Evolutionary conservation across 495 filamentous ascomycete genomes (phyloP), one percentile per base, ranked within the genome.

Genomic region (Penicillium maclennaniae): DNA sequence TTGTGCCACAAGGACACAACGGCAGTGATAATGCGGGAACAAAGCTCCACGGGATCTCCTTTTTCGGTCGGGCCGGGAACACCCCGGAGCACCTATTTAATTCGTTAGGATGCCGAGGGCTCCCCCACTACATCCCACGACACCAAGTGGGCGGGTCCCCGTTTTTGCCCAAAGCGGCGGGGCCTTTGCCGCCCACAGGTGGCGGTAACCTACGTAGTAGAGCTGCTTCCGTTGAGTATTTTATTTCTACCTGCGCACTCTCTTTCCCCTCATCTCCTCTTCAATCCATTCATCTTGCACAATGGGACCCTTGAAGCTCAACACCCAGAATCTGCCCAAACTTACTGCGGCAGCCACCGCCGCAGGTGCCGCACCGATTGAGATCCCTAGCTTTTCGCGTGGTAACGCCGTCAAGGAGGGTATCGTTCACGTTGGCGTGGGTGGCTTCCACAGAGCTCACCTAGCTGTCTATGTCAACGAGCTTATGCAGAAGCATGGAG

Each of bases 381-480:
- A 67, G 54, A 50, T 68, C 37, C 73, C 73, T 8, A 69, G 56
- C 53, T 74, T 74, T 53, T 40, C 43, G 47, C 73, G 73, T 43
- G 65, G 61, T 55, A 49, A 31, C 40, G 67, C 68, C 16, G 70
- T 76, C 62, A 78, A 78, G 63, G 74, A 78, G 58, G 74, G 74
- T 28, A 78, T 78, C 43, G 73, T 78, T 41, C 74, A 78, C 50
- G 53, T 78, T 43, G 74, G 74, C 7, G 73, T 78, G 0, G 74
- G 74, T 34, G 74, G 74, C 59, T 78, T 78, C 72, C 74, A 78
- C 67, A 58, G 74, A 23, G 72, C 74, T 45, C 74, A 78, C 36
- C 63, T 78, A 62, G 74, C 74, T 26, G 69, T 76, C 51, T 78
- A 78, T 44, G 61, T 78, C 42, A 60, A 78, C 63, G 59, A 69